phyloP scores from a whole-genome alignment of 176 grass and related monocot species.

The Cocos nucifera region DNA sequence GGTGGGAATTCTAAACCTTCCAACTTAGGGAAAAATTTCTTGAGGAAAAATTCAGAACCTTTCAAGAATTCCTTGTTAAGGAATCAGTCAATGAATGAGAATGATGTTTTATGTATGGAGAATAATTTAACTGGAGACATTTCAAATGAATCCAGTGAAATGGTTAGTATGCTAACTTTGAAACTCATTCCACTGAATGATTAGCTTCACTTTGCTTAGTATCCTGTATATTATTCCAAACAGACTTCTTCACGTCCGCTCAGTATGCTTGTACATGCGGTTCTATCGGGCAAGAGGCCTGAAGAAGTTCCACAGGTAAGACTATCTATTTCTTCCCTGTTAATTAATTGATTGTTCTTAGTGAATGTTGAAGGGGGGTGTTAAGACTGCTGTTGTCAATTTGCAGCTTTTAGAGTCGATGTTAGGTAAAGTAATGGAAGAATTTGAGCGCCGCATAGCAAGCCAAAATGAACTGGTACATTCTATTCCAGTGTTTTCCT shows the following conservation, averaged over 20 bases:
- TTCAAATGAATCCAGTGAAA: conserved; percentile 45
- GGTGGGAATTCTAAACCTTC: conserved; percentile 68
- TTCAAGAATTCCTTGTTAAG: conserved; percentile 40
- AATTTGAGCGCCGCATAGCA: conserved; percentile 63
- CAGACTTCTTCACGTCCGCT: conserved; percentile 65
- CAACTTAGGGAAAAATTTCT: conserved; percentile 50
- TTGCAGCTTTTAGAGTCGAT: conserved; percentile 87
- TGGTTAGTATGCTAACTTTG: conserved; percentile 37
- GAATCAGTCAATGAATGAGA: conserved; percentile 65
- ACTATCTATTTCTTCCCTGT: conserved; percentile 8
- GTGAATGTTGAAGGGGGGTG: too few species aligned
- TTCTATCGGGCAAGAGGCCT: conserved; percentile 79
- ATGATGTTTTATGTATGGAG: conserved; percentile 37
- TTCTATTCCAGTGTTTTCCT: not conserved
- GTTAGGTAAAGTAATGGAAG: conserved; percentile 76
- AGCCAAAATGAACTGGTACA: conserved; percentile 69
- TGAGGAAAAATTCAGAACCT: conserved; percentile 72
- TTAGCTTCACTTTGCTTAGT: conserved; percentile 15
- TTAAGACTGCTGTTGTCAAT: conserved; percentile 5
- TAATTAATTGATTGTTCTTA: not conserved
- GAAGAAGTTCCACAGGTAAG: conserved; percentile 94
- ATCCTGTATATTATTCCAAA: conserved; percentile 15
- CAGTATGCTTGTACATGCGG: conserved; percentile 77
- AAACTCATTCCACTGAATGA: conserved; percentile 13
- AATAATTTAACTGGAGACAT: conserved; percentile 39